These are phyloP conservation scores for Stachybotrys chlorohalonatus DNA, from an alignment of 2,329 filamentous ascomycete genomes.

Conservation along the genomic window DNA sequence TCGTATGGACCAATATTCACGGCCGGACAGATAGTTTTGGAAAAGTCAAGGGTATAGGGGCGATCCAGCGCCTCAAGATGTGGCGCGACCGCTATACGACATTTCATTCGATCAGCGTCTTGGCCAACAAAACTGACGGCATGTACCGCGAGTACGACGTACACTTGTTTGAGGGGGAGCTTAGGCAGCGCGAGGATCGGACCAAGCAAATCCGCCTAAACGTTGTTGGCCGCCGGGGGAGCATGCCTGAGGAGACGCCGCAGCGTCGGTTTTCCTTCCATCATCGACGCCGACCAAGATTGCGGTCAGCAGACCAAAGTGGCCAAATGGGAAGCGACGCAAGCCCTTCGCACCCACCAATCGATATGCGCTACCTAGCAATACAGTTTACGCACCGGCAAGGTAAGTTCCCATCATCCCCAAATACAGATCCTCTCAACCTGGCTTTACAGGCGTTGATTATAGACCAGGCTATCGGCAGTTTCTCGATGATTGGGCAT, in stretches of 20 bases:
- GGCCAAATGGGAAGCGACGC: slow-evolving; percentile 10
- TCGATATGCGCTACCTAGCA: slow-evolving; percentile 38
- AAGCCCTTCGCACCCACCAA: slow-evolving; percentile 11
- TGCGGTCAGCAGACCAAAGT: slow-evolving; percentile 19
- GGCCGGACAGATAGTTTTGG: slow-evolving; percentile 40
- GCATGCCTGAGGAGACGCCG: slow-evolving; percentile 25
- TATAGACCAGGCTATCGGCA: slow-evolving; percentile 23
- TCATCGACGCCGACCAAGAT: slow-evolving; percentile 30
- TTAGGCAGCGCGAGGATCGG: slow-evolving; percentile 36
- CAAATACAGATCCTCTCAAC: background rate
- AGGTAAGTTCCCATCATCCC: slow-evolving; percentile 22
- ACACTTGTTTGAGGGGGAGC: slow-evolving; percentile 36
- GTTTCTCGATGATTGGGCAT: slow-evolving; percentile 36
- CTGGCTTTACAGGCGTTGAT: background rate
- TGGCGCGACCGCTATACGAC: slow-evolving; percentile 40
- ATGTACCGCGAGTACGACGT: slow-evolving; percentile 39
- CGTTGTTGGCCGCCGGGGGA: slow-evolving; percentile 30
- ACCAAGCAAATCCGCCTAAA: slow-evolving; percentile 34
- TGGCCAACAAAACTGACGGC: slow-evolving; percentile 36
- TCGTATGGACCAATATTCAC: slow-evolving; percentile 42
- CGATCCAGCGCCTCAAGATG: slow-evolving; percentile 42
- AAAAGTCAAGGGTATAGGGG: slow-evolving; percentile 39
- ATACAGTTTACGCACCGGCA: slow-evolving; percentile 39
- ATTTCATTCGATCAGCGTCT: slow-evolving; percentile 37
- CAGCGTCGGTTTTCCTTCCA: slow-evolving; percentile 33